Evolutionary conservation across 805 yeast species (phyloP).

Genomic region (Metschnikowia lochheadii): DNA sequence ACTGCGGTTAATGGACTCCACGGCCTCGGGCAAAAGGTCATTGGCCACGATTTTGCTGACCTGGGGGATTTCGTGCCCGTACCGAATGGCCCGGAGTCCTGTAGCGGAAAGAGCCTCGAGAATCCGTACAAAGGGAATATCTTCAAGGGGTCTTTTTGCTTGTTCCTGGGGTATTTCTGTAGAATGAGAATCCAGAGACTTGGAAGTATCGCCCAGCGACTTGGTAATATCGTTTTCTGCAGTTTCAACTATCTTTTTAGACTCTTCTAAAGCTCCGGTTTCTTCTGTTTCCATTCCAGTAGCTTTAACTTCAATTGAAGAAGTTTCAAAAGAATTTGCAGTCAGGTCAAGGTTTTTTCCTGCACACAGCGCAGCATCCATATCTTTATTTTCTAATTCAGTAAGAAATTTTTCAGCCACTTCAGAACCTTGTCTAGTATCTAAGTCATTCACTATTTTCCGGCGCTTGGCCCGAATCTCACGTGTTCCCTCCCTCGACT

Average conservation of each 20-base stretch:
- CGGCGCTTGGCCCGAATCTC: constrained; percentile 19
- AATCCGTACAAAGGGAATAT: constrained; percentile 42
- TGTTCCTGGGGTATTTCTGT: not conserved
- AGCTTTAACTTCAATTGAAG: too few relatives aligned
- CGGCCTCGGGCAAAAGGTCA: constrained; percentile 85
- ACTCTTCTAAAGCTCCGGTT: too few relatives aligned
- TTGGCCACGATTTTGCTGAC: constrained; percentile 78
- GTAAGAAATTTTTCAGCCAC: too few relatives aligned
- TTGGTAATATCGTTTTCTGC: too few relatives aligned
- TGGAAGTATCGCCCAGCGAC: too few relatives aligned
- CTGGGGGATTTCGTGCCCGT: constrained; percentile 84
- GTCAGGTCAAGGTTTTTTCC: too few relatives aligned
- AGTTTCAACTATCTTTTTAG: too few relatives aligned
- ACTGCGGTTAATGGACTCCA: constrained; percentile 69
- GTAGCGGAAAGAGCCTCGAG: constrained; percentile 93
- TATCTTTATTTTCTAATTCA: not conserved
- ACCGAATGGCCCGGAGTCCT: constrained; percentile 89
- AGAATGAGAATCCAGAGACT: not conserved
- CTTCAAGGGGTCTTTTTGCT: not conserved
- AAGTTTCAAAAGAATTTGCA: too few relatives aligned
- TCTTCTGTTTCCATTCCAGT: too few relatives aligned
- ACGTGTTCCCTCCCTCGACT: constrained; percentile 26
- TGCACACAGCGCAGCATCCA: not conserved
- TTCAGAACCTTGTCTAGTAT: not conserved
- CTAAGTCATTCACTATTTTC: not conserved